A percentile compares a stretch with the other conserved stretches of the same genome.
Evolutionary conservation across 2,329 filamentous ascomycete species (phyloP).

Genomic region (Calonectria pteridis): DNA sequence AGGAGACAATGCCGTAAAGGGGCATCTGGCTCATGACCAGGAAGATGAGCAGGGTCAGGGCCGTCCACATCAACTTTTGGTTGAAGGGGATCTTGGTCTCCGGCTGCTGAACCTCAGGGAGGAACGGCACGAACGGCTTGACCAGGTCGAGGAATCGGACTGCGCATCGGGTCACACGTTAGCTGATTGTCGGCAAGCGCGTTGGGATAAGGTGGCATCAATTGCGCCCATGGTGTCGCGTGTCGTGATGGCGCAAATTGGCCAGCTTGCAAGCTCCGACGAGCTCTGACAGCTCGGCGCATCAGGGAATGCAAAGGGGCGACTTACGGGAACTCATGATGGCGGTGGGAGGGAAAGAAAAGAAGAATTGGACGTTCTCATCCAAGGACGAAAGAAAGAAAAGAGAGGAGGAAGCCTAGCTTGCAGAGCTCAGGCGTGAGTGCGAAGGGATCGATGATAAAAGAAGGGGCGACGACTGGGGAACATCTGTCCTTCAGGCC

Average conservation of each 20-base stretch:
- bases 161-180: conserved; percentile 55
- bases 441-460: conserved; percentile 49
- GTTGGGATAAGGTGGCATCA: conserved; percentile 31
- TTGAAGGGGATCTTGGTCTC: conserved; percentile 99
- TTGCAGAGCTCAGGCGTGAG: conserved; percentile 52
- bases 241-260: conserved; percentile 22
- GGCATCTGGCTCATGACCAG: conserved; percentile 99
- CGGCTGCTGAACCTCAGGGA: conserved; percentile 98
- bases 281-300: conserved; percentile 38
- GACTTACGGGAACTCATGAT: conserved; percentile 70
- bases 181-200: conserved; percentile 39
- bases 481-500: conserved; percentile 35
- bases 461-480: conserved; percentile 48
- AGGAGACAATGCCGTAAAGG: conserved; percentile 98
- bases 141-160: conserved; percentile 99
- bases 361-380: conserved; percentile 56
- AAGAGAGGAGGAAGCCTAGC: conserved; percentile 52
- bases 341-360: conserved; percentile 51
- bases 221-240: conserved; percentile 41
- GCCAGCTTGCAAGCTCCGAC: conserved; percentile 27
- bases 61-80: conserved; percentile 97
- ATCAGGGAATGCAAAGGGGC: conserved; percentile 25
- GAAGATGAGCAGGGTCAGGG: conserved; percentile 96
- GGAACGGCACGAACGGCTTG: conserved; percentile 99
- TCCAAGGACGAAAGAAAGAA: conserved; percentile 52